Evolutionary conservation across 257 asterid genomes (phyloP).

Genomic region (Mentha longifolia): DNA sequence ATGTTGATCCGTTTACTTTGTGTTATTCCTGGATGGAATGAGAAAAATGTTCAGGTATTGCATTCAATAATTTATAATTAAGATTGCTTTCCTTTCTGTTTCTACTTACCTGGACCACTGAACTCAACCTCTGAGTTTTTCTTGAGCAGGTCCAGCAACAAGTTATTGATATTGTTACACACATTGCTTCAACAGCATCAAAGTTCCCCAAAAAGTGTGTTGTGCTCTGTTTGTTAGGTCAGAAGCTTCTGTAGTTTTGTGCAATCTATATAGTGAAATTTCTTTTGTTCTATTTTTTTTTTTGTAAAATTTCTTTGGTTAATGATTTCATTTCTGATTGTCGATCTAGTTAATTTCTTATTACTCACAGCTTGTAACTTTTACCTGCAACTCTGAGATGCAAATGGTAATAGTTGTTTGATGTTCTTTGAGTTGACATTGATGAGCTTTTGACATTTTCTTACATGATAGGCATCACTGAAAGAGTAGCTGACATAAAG

Average conservation of each 20-base stretch:
- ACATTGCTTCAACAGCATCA: slow-evolving; percentile 80
- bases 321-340: not conserved
- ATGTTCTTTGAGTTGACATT: slow-evolving; percentile 17
- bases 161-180: slow-evolving; percentile 68
- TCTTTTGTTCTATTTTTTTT: not conserved
- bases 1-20: slow-evolving; percentile 86
- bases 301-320: slow-evolving; percentile 20
- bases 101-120: slow-evolving; percentile 19
- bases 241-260: slow-evolving; percentile 20
- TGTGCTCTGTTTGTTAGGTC: slow-evolving; percentile 86
- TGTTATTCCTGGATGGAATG: slow-evolving; percentile 95
- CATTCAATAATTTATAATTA: not conserved
- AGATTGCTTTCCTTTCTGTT: slow-evolving; percentile 6
- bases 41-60: slow-evolving; percentile 96
- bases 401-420: slow-evolving; percentile 8
- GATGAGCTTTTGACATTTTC: slow-evolving; percentile 24
- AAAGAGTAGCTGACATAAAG: slow-evolving; percentile 98
- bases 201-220: slow-evolving; percentile 93
- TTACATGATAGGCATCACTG: slow-evolving; percentile 69
- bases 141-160: slow-evolving; percentile 93
- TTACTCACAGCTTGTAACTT: slow-evolving; percentile 13
- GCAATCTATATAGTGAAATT: not conserved
- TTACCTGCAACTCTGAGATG: slow-evolving; percentile 17
- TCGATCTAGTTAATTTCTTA: slow-evolving; percentile 16
- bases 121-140: slow-evolving; percentile 33